phyloP scores from a whole-genome alignment of 2,329 filamentous ascomycete species.

The Sporothrix brunneoviolacea region DNA sequence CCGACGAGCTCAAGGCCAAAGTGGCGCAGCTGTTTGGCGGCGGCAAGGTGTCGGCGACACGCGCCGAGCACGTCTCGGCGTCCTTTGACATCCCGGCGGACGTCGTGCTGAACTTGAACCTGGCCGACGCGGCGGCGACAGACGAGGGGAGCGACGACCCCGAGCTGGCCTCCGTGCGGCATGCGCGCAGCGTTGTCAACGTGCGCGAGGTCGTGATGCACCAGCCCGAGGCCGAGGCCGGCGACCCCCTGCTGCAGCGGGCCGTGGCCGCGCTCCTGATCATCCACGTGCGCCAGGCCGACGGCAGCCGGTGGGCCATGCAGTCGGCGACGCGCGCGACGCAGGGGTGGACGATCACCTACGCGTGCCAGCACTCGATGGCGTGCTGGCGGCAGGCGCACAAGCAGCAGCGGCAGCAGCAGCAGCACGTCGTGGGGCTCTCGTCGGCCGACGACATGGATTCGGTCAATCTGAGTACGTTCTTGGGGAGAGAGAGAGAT shows the following conservation, averaged over 20 bases:
- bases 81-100: constrained; percentile 41
- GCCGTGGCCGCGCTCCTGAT: constrained; percentile 44
- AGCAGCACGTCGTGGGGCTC: constrained; percentile 38
- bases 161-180: too few relatives aligned
- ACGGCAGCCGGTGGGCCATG: constrained; percentile 43
- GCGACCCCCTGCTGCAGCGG: constrained; percentile 43
- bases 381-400: constrained; percentile 44
- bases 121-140: not conserved
- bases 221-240: constrained; percentile 17
- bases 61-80: constrained; percentile 42
- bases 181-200: constrained; percentile 1
- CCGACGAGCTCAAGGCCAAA: constrained; percentile 41
- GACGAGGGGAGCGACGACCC: constrained; percentile 19
- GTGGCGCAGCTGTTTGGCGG: constrained; percentile 35
- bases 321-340: constrained; percentile 37
- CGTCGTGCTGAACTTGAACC: constrained; percentile 37
- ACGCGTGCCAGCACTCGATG: constrained; percentile 46
- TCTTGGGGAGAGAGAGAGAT: too few relatives aligned
- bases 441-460: constrained; percentile 43
- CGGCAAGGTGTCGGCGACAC: constrained; percentile 38
- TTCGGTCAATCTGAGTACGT: constrained; percentile 35
- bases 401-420: constrained; percentile 35
- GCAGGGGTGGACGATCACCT: constrained; percentile 49
- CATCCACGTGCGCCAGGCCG: constrained; percentile 34
- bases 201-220: constrained; percentile 13